Base-by-base conservation (phyloP, 1,139 yeast genomes). In the Saccharomyces uvarum region DNA sequence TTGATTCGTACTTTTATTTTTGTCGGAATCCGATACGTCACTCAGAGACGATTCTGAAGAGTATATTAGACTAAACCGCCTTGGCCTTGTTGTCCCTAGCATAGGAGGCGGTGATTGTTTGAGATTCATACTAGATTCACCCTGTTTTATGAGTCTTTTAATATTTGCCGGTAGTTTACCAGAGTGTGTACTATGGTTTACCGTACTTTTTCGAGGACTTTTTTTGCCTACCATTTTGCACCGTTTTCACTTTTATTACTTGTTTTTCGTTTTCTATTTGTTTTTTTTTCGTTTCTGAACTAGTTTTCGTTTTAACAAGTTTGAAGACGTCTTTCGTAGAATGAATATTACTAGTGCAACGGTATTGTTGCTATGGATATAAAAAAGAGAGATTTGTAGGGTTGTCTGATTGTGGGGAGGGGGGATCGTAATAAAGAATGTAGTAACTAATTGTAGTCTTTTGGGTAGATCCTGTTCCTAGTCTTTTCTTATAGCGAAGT, bases 61-160 rank as follows among this genome's bases (percentile, higher is more conserved):
- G 54, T 68, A 68, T 33, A 70, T 59, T 31, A 70, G 57, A 59
- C 72, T 68, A 54, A 70, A 70, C 55, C 72, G 57, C 57, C 73
- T 61, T 33, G 72, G 73, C 51, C 72, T 61, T 26, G 42, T 49
- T 19, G 51, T 46, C 16, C 41, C 44, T 29, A 48, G 16, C 24
- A 14, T 28, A 14, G 41, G 41, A 28, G 50, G 48, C 44, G 21
- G 31, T 7, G 29, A 5, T 32, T 26, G 24, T 47, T 49, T 14
- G 29, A 33, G 5, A 29, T 27, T 14, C 27, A 21, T 13, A 33
- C 5, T 13, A 16, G 29, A n/a, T 32, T 38, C 42, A 29, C 41
- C 53, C 41, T 54, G 54, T 48, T 53, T 57, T 51, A 59, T 56
- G 44, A 60, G 51, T n/a, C 53, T 54, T 38, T 58, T 54, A 33